Base-by-base conservation (phyloP, 805 yeast species). In the Vanderwaltozyma polyspora region DNA sequence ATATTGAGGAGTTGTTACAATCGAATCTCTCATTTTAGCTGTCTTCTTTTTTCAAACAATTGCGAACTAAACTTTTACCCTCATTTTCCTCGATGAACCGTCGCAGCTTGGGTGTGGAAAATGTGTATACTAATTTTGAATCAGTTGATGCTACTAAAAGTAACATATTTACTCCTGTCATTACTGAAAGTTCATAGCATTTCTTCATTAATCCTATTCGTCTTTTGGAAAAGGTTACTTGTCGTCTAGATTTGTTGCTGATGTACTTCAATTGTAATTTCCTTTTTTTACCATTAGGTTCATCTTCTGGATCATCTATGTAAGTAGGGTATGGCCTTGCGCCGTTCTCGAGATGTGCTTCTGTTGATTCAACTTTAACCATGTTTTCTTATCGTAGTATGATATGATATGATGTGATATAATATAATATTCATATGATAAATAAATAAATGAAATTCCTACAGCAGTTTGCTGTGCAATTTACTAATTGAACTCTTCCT, bases 161-260 rank as follows among this genome's bases (percentile, higher is more conserved):
- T 44, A 89, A 70, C 18, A 91, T 95, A 61, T 89, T 96, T 25
- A 97, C 87, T 35, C 98, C 97, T 7, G 97, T 89, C 50, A 89
- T 70, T 31, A 91, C 95, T 12, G 94, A 79, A 45, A 89, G 70
- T 59, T 89, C 98, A 63, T 89, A 89, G 13, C 96, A 96, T 64
- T 89, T 89, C 65, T 89, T 89, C 96, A 89, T 89, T 52, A 89
- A 86, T 43, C 98, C 98, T 26, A 95, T 95, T 62, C 87, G 83
- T 66, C 98, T 79, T 65, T 89, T 89, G 36, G 95, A 82, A 53
- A 89, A 89, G n/a, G 97, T 89, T 46, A 89, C 89, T 62, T 89
- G 97, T 51, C 98, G 78, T 57, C 96, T 74, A 13, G 94, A 81
- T 62, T 85, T 87, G 61, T 89, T 96, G 63, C 85, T 94, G 49